Evolutionary conservation across 2,329 filamentous ascomycete genomes (phyloP), one percentile per base, ranked within the genome.

Genomic region (Sporothrix pallida): DNA sequence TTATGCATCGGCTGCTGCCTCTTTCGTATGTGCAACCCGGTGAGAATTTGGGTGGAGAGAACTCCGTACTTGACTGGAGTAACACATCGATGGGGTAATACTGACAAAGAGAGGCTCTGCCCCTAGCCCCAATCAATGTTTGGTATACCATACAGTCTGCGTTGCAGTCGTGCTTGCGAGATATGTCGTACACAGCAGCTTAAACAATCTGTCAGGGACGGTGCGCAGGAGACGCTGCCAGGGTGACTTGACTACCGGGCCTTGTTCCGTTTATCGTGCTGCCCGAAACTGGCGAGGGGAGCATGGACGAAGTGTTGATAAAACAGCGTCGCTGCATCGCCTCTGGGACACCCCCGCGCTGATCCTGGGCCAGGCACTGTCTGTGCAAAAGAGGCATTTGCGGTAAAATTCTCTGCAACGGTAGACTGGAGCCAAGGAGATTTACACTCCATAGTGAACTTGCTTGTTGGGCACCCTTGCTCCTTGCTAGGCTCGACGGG

Each of bases 1-100:
- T 79, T 75, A 79, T 79, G 79, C 79, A 76, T 54, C 26, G 48
- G 46, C 73, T 69, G 15, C 76, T 71, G 74, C 70, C 60, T 74
- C 70, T 65, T 73, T 48, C 23, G 52, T 56, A 70, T 44, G 9
- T 60, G 20, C 65, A 42, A 12, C 8, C 63, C 20, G 20, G 63
- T n/a, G n/a, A 15, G 13, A 52, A 7, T 56, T 44, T 17, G 17
- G 8, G 46, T 52, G 46, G 46, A n/a, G 42, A 63, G 60, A 37
- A 5, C 31, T 2, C 31, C 7, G 31, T 37, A 37, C 31, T 37
- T 37, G 31, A 37, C 31, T 5, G 4, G 31, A 37, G 31, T 37
- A 37, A 37, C 31, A 37, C 31, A 7, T 37, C 7, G 31, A 37
- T 37, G 31, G 31, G 7, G 31, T 37, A 37, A 37, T 37, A 37